Conservation (phyloP, 2,329 filamentous ascomycete species). For the Exophiala oligosperma region DNA sequence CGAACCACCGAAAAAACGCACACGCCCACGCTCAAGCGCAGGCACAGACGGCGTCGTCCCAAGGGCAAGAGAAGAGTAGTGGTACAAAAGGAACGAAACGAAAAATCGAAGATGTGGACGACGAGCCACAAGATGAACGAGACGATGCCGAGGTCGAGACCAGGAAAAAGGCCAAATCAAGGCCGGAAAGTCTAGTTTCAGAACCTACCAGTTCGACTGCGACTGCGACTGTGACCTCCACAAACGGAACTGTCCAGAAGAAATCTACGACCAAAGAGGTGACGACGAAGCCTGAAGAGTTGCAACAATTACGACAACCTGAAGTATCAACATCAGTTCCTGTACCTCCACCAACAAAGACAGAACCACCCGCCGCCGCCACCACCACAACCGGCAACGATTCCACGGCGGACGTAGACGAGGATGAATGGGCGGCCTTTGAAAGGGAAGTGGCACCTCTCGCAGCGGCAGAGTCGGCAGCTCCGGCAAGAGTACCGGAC, state of each 20-base stretch:
- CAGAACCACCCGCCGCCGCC: background rate
- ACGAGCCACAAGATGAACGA: constrained; percentile 30
- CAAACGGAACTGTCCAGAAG: background rate
- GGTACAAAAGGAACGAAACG: constrained; percentile 51
- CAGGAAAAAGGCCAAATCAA: constrained; percentile 27
- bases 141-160: constrained; percentile 19
- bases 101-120: constrained; percentile 49
- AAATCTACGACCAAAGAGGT: background rate
- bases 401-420: constrained; percentile 53
- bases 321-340: background rate
- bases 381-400: background rate
- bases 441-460: constrained; percentile 72
- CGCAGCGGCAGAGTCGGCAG: constrained; percentile 32
- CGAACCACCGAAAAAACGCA: constrained; percentile 45
- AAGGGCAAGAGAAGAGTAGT: no score
- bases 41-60: background rate
- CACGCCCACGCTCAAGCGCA: constrained; percentile 33
- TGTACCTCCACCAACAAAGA: background rate
- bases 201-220: constrained; percentile 11
- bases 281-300: background rate
- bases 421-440: constrained; percentile 84
- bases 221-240: no score
- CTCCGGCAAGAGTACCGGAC: constrained; percentile 26
- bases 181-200: constrained; percentile 31
- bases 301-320: background rate